Conservation (phyloP, 2,329 filamentous ascomycete species). For the Ophiocordyceps sinensis region DNA sequence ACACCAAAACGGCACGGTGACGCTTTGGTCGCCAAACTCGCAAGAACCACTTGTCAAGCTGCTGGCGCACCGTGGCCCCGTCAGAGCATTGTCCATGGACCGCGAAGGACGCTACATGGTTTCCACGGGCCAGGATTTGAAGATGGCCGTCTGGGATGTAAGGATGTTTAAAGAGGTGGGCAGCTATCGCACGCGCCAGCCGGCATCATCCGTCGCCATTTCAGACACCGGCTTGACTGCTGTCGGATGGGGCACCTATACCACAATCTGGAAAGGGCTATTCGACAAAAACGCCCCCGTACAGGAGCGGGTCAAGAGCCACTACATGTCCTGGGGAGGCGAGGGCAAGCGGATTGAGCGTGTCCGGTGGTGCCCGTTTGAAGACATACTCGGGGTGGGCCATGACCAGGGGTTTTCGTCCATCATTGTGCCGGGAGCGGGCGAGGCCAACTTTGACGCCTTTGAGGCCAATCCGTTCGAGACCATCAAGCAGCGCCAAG, state of each 20-base stretch:
- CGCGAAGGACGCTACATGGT: constrained; percentile 93
- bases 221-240: constrained; percentile 81
- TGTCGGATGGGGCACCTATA: constrained; percentile 80
- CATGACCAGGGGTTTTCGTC: constrained; percentile 81
- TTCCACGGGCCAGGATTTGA: constrained; percentile 74
- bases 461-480: constrained; percentile 93
- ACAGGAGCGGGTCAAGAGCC: constrained; percentile 69
- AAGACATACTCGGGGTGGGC: constrained; percentile 77
- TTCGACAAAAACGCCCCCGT: constrained; percentile 59
- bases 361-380: constrained; percentile 84
- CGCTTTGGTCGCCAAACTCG: constrained; percentile 89
- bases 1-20: constrained; percentile 89
- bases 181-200: constrained; percentile 71
- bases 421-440: constrained; percentile 84
- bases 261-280: constrained; percentile 81
- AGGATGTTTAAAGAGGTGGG: constrained; percentile 88
- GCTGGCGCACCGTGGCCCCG: constrained; percentile 76
- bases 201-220: constrained; percentile 71
- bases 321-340: constrained; percentile 88
- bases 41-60: constrained; percentile 80
- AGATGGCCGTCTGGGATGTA: constrained; percentile 93
- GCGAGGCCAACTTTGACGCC: constrained; percentile 91
- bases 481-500: constrained; percentile 80
- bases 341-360: constrained; percentile 70
- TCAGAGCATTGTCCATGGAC: constrained; percentile 73